Evolutionary conservation across 352 stramenopile species (phyloP).

Genomic region (Globisporangium okanoganense): DNA sequence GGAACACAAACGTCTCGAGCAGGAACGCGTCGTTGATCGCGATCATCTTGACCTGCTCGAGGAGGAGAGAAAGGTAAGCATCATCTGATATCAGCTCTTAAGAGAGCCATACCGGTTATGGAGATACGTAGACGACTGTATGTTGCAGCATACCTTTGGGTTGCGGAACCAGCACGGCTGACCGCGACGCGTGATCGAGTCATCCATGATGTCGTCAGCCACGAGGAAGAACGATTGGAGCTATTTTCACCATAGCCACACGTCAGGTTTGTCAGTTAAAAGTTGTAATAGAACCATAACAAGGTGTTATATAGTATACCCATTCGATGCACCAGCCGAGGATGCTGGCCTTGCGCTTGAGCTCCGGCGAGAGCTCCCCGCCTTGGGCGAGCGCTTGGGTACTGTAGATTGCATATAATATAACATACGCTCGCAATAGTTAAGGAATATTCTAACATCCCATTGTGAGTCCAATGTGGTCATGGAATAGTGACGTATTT

Average conservation of each 20-base stretch:
- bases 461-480: too few relatives aligned
- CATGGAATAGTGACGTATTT: too few relatives aligned
- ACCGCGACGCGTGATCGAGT: conserved; percentile 92
- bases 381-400: conserved; percentile 52
- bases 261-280: too few relatives aligned
- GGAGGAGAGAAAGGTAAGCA: too few relatives aligned
- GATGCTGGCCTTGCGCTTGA: conserved; percentile 87
- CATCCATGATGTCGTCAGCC: conserved; percentile 99
- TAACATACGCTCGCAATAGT: too few relatives aligned
- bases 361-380: conserved; percentile 51
- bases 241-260: conserved; percentile 17
- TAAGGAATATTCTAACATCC: too few relatives aligned
- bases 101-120: too few relatives aligned
- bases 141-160: conserved; percentile 47
- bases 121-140: too few relatives aligned
- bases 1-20: conserved; percentile 92
- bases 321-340: conserved; percentile 99
- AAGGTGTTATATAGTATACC: too few relatives aligned
- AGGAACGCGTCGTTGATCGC: conserved; percentile 97
- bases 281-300: too few relatives aligned
- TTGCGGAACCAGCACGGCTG: conserved; percentile 97
- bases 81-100: too few relatives aligned
- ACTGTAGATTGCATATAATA: too few relatives aligned
- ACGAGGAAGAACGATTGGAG: conserved; percentile 99
- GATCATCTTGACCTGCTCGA: conserved; percentile 90